Percentiles rank a stretch among this genome's conserved stretches.
Conservation (phyloP, 164 flowering plant genomes). For the Saururus chinensis region DNA sequence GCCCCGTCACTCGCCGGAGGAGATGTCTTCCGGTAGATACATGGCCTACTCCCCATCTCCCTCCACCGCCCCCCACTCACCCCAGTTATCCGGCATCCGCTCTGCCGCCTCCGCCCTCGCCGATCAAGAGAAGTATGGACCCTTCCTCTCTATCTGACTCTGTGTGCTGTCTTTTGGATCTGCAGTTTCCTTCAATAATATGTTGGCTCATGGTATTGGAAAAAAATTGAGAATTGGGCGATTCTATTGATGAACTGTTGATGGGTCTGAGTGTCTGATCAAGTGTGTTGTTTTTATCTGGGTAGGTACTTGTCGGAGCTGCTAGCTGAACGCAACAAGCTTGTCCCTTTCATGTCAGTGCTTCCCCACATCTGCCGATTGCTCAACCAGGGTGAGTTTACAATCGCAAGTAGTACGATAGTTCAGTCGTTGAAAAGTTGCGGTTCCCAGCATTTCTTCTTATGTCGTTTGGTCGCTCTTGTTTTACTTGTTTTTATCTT, state of each 20-base stretch:
- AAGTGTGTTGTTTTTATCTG: neutral
- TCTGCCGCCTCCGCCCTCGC: slow-evolving; percentile 50
- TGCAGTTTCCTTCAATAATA: neutral
- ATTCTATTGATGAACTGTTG: too few species aligned
- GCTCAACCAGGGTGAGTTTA: slow-evolving; percentile 77
- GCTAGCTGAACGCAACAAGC: slow-evolving; percentile 71
- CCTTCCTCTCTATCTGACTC: neutral
- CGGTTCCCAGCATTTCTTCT: too few species aligned
- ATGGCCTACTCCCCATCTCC: slow-evolving; percentile 96
- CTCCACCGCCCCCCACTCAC: slow-evolving; percentile 78
- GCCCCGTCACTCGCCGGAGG: slow-evolving; percentile 12
- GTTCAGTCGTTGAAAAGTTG: too few species aligned
- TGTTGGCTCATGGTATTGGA: neutral
- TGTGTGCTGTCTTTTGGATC: neutral
- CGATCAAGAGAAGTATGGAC: slow-evolving; percentile 78
- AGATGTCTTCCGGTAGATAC: slow-evolving; percentile 66
- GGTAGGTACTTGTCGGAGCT: slow-evolving; percentile 79
- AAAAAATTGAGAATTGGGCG: too few species aligned
- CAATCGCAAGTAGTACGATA: neutral
- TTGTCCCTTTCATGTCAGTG: slow-evolving; percentile 72
- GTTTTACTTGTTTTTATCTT: too few species aligned
- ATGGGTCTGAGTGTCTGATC: neutral
- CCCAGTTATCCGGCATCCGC: slow-evolving; percentile 60
- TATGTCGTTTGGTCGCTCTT: too few species aligned
- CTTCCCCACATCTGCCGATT: slow-evolving; percentile 63